Evolutionary conservation across 2,329 filamentous ascomycete genomes (phyloP), one percentile per base, ranked within the genome.

Genomic region (Zelopaecilomyces penicillatus): DNA sequence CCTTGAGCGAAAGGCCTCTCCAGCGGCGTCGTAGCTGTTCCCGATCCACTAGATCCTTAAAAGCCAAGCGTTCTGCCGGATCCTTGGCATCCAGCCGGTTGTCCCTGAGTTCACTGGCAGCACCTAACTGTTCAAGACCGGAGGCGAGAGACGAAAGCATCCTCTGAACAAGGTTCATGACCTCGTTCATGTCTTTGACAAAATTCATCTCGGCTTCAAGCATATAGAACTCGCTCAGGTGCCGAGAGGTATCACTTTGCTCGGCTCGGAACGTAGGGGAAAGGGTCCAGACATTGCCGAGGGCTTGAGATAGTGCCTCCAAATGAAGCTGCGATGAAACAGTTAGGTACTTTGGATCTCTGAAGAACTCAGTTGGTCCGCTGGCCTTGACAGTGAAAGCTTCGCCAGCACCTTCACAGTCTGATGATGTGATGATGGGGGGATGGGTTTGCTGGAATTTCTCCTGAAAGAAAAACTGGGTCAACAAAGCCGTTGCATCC

Each of bases 221-320:
- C 93, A 98, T 97, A 67, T 97, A 97, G 58, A 98, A 97, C 60
- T 98, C 93, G 68, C 88, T 95, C 49, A 98, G 72, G 65, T 98
- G 93, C 29, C 93, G 82, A 5, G 89, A 83, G 0, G 93, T 97
- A 59, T 97, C 90, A 65, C 89, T 96, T 60, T 82, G 83, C 64
- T 96, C 93, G 4, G 93, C 93, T 33, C 93, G 81, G 60, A 98
- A 98, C 0, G 89, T 94, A 3, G 93, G 93, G 4, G 90, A 93
- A 8, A 98, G 68, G 1, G 90, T 86, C 90, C 93, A 98, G 6
- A 97, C 93, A 55, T 85, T 87, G 34, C 87, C 87, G 30, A 96
- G 75, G 19, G 90, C 83, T 56, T 95, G 89, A 0, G 90, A 83
- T 46, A 96, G 76, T 4, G 93, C 89, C 69, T 98, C 93, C 1